Percentiles rank a stretch among this genome's conserved stretches.
phyloP scores from a whole-genome alignment of 345 rosid species.

The Rubroshorea leprosula region DNA sequence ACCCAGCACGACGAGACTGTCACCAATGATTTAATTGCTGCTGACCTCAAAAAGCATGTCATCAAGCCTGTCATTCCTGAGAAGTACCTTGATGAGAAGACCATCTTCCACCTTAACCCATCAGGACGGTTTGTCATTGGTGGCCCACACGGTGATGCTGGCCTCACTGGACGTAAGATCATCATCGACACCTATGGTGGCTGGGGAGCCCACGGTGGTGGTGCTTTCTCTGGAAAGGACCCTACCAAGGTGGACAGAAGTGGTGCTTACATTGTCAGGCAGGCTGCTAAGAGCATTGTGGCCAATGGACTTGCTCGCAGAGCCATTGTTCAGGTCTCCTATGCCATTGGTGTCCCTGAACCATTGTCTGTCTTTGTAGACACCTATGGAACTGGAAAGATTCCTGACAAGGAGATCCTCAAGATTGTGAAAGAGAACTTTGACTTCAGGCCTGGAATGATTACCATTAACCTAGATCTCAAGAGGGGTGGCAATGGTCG shows the following conservation, averaged over 20 bases:
- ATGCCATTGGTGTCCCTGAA: constrained; percentile 70
- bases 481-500: constrained; percentile 74
- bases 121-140: constrained; percentile 80
- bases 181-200: constrained; percentile 74
- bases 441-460: constrained; percentile 90
- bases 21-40: constrained; percentile 71
- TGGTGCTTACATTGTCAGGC: constrained; percentile 78
- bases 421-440: constrained; percentile 76
- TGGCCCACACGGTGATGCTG: constrained; percentile 77
- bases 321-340: constrained; percentile 65
- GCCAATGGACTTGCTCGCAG: constrained; percentile 63
- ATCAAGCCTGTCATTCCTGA: constrained; percentile 69
- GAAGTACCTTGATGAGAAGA: constrained; percentile 78
- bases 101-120: constrained; percentile 85
- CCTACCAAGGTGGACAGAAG: constrained; percentile 77
- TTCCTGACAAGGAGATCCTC: constrained; percentile 78
- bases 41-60: constrained; percentile 80
- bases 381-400: constrained; percentile 62
- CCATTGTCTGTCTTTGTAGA: constrained; percentile 69
- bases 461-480: constrained; percentile 66
- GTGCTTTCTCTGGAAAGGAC: constrained; percentile 79
- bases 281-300: constrained; percentile 81
- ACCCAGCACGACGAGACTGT: constrained; percentile 76
- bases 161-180: constrained; percentile 73
- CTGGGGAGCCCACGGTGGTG: constrained; percentile 82